Evolutionary conservation across 2,329 filamentous ascomycete species (phyloP), one percentile per base, ranked within the genome.

Genomic region (Diaporthe ampelina): DNA sequence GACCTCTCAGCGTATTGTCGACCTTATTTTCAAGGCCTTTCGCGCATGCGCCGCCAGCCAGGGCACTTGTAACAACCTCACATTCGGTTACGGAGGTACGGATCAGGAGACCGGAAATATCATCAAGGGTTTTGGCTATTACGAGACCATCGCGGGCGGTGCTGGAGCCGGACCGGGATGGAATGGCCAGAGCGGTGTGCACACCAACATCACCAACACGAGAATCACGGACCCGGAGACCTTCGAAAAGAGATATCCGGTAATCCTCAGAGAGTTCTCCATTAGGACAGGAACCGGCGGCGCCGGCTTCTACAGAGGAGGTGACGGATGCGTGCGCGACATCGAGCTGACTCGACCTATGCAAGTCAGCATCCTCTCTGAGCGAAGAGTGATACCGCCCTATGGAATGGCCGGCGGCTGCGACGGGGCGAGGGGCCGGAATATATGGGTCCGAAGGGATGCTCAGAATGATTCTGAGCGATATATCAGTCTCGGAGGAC

Each of bases 11-110:
- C 77, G 80, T 1, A 78, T 82, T 50, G 76, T 77, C 29, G 81
- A 82, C 67, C 75, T 81, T 50, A 76, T 82, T n/a, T 76, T 81
- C 75, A 74, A 78, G 32, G 79, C 80, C 15, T 81, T 82, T 76
- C 69, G 74, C 13, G 78, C 77, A 13, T 72, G 69, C 32, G 80
- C 78, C 4, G 81, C 78, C 1, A 75, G 74, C 15, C 81, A 82
- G 54, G 81, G 80, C 0, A 77, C 76, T 43, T 76, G 78, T 72
- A 82, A 82, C 74, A 80, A 78, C 63, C 69, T 82, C 3, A 70
- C 68, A 4, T 78, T 78, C n/a, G 81, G 81, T 54, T 80, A 80
- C 35, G 72, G 59, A 10, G 77, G 78, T 35, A 78, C 72, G 5
- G 72, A 73, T 29, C 56, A 65, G 10, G 52, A 58, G 21, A 52